A percentile compares a stretch with the other conserved stretches of the same genome.
phyloP scores from a whole-genome alignment of 139 green algal genomes.

The Picochlorum sp. region DNA sequence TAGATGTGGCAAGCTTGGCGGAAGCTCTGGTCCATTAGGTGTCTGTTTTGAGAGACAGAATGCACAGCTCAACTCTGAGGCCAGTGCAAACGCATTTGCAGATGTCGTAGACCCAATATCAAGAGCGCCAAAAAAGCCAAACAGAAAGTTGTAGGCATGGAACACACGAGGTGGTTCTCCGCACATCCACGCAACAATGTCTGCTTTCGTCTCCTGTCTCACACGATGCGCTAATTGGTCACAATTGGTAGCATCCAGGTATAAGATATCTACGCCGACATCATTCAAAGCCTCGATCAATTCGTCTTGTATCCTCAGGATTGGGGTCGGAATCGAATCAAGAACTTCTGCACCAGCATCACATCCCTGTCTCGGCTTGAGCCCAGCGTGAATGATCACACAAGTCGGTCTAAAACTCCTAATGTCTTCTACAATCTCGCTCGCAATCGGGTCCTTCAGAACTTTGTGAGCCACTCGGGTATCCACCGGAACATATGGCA shows the following conservation, averaged over 20 bases:
- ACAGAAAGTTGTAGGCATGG: conserved; percentile 49
- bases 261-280: too few species aligned
- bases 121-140: conserved; percentile 55
- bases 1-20: conserved; percentile 39
- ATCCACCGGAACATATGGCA: too few species aligned
- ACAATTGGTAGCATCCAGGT: too few species aligned
- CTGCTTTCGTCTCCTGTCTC: background rate
- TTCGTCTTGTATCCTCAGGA: too few species aligned
- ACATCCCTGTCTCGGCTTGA: too few species aligned
- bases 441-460: too few species aligned
- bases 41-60: conserved; percentile 17
- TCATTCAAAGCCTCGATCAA: too few species aligned
- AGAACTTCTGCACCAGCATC: too few species aligned
- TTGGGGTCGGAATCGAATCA: too few species aligned
- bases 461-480: too few species aligned
- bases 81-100: conserved; percentile 60
- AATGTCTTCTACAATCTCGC: too few species aligned
- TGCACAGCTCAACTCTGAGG: conserved; percentile 22
- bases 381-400: background rate
- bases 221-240: background rate
- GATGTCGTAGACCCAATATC: conserved; percentile 24
- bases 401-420: conserved; percentile 3
- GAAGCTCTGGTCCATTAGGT: conserved; percentile 21
- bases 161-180: conserved; percentile 24
- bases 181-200: background rate